Base-by-base conservation (phyloP, 305 asterid genomes). In the Rubia occidens region DNA sequence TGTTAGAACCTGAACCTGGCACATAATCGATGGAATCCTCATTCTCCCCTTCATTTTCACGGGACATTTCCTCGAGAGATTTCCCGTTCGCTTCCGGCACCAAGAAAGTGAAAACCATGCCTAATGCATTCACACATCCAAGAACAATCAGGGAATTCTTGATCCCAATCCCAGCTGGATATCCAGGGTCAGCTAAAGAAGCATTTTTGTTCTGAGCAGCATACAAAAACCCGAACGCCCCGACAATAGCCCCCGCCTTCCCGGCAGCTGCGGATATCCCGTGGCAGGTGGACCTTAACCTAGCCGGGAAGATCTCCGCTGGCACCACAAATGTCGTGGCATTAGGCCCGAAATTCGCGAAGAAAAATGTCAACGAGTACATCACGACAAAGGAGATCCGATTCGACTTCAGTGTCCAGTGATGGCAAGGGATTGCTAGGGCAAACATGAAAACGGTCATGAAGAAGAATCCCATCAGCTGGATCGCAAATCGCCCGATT, bases 231-330 rank as follows among this genome's bases (percentile, higher is more conserved):
- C 87, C 89, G 2, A 68, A 80, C 0, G 89, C 85, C 3, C 89
- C 86, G 0, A 85, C 79, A 1, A 83, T 85, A 0, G 89, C 87
- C 0, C 89, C 86, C 0, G 84, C 83, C 21, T 85, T 85, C 5
- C 90, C 90, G 0, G 87, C 87, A 1, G 89, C 89, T 0, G 89
- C 85, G 0, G 89, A 85, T 56, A 85, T 83, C 2, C 90, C 86
- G 24, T 85, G 90, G 54, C 87, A 85, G 0, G 86, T 85, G 4
- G 90, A 83, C 62, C 90, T 70, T 13, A 83, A 11, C 55, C 88
- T 68, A 8, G 88, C 88, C 0, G 90, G 87, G 59, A 83, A 85
- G 37, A 83, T 83, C 72, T 85, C 90, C 0, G 88, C 85, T 0
- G 88, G 90, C 56, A 85, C 90, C 0, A 85, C 88, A 8, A 85